Percentiles rank a stretch among this genome's conserved stretches.
phyloP scores from a whole-genome alignment of 2,329 filamentous ascomycete genomes.

The Sclerotinia trifoliorum region DNA sequence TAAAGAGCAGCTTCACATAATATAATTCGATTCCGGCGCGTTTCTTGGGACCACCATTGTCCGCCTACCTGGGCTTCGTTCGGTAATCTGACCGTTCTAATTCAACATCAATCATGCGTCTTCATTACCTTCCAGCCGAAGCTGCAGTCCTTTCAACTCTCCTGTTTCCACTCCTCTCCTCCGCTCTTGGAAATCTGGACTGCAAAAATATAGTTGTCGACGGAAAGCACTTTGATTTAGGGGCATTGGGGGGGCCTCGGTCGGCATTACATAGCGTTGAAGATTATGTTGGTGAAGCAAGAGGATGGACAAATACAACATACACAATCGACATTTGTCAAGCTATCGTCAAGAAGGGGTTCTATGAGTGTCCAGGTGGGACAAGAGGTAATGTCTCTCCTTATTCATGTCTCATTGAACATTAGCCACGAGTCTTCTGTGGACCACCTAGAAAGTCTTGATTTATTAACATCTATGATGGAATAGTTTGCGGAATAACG shows the following conservation, averaged over 20 bases:
- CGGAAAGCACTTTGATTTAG: conserved; percentile 62
- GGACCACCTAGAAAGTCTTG: conserved; percentile 24
- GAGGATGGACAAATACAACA: conserved; percentile 66
- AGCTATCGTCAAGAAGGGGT: conserved; percentile 57
- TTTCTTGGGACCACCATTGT: not conserved
- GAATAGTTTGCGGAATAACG: conserved; percentile 71
- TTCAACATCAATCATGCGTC: conserved; percentile 32
- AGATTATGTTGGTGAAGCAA: conserved; percentile 45
- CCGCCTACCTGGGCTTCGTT: not conserved
- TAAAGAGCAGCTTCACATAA: not conserved
- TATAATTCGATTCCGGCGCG: not conserved
- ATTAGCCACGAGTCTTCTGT: not conserved
- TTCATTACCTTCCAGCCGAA: conserved; percentile 31
- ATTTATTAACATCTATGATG: conserved; percentile 6
- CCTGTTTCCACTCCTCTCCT: conserved; percentile 35
- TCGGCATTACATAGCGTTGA: conserved; percentile 60
- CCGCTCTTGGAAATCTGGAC: conserved; percentile 49
- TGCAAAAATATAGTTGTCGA: conserved; percentile 63
- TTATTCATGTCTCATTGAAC: conserved; percentile 10
- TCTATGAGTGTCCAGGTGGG: conserved; percentile 60
- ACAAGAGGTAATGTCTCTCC: conserved; percentile 57
- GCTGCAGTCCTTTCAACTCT: conserved; percentile 35
- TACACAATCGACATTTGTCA: conserved; percentile 79
- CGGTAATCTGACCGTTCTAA: not conserved
- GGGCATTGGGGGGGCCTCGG: conserved; percentile 63